Conservation (phyloP, 306 rosid species). For the Vigna angularis region DNA sequence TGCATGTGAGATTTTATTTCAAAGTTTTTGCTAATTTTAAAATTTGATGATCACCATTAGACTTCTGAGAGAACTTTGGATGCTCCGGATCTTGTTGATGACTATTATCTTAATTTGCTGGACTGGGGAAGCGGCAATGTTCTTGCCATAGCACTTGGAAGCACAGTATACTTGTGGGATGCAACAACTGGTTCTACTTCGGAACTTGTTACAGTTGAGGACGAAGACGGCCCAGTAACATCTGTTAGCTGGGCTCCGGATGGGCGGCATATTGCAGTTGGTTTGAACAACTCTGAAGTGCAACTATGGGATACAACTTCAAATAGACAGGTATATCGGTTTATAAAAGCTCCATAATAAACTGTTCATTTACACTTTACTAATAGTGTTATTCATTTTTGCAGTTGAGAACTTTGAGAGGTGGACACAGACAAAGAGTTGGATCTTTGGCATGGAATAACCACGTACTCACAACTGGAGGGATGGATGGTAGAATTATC, state of each 20-base stretch:
- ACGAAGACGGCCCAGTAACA: slow-evolving; percentile 78
- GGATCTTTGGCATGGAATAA: slow-evolving; percentile 90
- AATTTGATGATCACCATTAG: slow-evolving; percentile 43
- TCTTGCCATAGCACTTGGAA: slow-evolving; percentile 85
- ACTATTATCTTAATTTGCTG: slow-evolving; percentile 77
- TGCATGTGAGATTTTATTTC: background rate
- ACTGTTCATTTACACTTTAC: background rate
- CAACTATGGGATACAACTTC: slow-evolving; percentile 84
- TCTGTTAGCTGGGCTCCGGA: slow-evolving; percentile 88
- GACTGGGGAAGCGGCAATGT: slow-evolving; percentile 89
- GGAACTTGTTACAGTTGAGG: slow-evolving; percentile 77
- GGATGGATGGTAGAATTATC: slow-evolving; percentile 77
- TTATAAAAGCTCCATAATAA: no score
- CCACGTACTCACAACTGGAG: slow-evolving; percentile 84
- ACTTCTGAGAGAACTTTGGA: slow-evolving; percentile 85
- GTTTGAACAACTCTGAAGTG: slow-evolving; percentile 79
- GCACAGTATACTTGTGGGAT: slow-evolving; percentile 81
- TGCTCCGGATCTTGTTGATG: slow-evolving; percentile 89
- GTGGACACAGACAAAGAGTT: slow-evolving; percentile 76
- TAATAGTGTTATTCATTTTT: slow-evolving; percentile 18
- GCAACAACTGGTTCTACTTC: slow-evolving; percentile 76
- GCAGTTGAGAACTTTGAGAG: slow-evolving; percentile 79
- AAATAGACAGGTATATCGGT: slow-evolving; percentile 55
- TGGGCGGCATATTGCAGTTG: slow-evolving; percentile 80
- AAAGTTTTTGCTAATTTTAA: slow-evolving; percentile 14